Evolutionary conservation across 2,329 filamentous ascomycete species (phyloP), one percentile per base, ranked within the genome.

Genomic region (Neonectria punicea): DNA sequence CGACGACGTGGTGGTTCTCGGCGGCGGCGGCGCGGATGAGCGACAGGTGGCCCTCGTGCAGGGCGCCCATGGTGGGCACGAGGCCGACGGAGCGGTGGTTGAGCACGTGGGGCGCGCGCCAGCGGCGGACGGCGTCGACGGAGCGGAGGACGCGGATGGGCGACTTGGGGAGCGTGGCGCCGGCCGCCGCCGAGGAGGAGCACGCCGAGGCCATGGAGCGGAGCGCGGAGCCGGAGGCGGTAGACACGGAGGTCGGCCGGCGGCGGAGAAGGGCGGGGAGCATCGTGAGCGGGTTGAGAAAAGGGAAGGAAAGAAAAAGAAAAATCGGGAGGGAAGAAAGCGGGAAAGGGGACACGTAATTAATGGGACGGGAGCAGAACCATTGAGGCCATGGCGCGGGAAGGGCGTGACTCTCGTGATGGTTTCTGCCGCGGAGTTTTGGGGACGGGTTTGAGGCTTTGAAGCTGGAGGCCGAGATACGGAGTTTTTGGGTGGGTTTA

Each of bases 31-130:
- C 87, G 64, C 93, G 92, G 74, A 97, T 92, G 22, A 99, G 87
- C 4, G 92, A 92, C 56, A 97, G 81, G 80, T 99, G 96, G 44
- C 96, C 96, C 60, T 90, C 87, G 80, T 99, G 96, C n/a, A 99
- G 86, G 54, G 96, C 96, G 67, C 96, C 96, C 96, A 99, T 98
- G 34, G 96, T 99, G 1, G 96, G 96, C 39, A 99, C 94, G 30
- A 99, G 89, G 64, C 92, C 93, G 63, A 99, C 90, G 49, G 90
- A 90, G 62, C 91, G 88, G 72, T 91, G 87, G 74, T 89, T 85
- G 65, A 89, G 80, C 39, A 89, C 81, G 65, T 94, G 88, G 44
- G 89, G 86, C 22, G 83, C 85, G 39, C 93, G 89, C 84, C 91
- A 92, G 72, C 85, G 80, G 43, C 93, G 92, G 56, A 97, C 83